Evolutionary conservation across 345 rosid genomes (phyloP).

Genomic region (Syzygium oleosum): DNA sequence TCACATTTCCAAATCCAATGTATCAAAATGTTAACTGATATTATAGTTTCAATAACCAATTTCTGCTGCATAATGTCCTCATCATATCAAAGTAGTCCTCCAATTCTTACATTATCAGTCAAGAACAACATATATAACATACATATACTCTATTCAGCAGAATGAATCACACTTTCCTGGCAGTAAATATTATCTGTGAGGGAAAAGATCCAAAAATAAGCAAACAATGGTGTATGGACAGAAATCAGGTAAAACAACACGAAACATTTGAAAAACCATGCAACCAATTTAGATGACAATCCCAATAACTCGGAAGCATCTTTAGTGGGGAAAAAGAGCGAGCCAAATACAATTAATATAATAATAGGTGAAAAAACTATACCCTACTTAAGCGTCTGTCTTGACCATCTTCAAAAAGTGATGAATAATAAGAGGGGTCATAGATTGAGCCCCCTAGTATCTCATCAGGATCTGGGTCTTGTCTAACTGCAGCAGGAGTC

Average conservation of each 20-base stretch:
- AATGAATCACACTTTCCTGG: neutral
- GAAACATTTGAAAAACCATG: neutral
- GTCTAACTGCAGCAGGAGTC: slow-evolving; percentile 22
- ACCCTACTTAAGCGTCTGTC: slow-evolving; percentile 27
- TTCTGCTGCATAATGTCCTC: neutral
- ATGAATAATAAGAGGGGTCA: slow-evolving; percentile 50
- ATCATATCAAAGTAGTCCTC: neutral
- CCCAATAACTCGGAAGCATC: neutral
- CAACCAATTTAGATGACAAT: neutral
- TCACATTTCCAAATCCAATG: neutral
- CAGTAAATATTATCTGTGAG: neutral
- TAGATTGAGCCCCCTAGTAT: slow-evolving; percentile 55
- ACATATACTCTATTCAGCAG: neutral
- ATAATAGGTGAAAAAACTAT: neutral
- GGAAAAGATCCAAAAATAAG: neutral
- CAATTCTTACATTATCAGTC: neutral
- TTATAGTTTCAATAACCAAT: neutral
- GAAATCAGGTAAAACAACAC: neutral
- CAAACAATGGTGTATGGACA: neutral
- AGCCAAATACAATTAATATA: neutral
- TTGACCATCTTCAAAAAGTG: slow-evolving; percentile 54
- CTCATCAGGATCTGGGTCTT: slow-evolving; percentile 41
- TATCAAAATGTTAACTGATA: neutral
- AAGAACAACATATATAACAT: neutral
- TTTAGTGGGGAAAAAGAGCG: neutral